These are phyloP conservation scores for Fragilariopsis cylindrus DNA, from an alignment of 108 stramenopile genomes.

Conservation along the genomic window DNA sequence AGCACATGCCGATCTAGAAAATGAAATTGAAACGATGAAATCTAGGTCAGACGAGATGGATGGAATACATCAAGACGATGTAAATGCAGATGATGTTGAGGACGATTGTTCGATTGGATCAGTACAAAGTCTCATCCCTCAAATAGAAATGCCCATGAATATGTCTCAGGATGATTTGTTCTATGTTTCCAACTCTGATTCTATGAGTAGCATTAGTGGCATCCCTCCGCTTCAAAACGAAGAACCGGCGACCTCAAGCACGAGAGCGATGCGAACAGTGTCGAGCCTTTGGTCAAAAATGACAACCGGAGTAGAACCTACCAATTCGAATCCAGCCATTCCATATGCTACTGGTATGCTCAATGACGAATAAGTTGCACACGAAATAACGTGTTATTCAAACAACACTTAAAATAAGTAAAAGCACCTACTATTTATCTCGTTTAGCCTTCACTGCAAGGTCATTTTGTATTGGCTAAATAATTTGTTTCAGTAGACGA, in stretches of 20 bases:
- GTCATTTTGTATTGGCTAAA: too few relatives aligned
- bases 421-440: too few relatives aligned
- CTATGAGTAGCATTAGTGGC: neutral
- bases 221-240: neutral
- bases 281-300: slow-evolving; percentile 27
- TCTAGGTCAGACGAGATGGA: neutral
- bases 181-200: slow-evolving; percentile 6
- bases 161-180: slow-evolving; percentile 13
- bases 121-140: slow-evolving; percentile 6
- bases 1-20: slow-evolving; percentile 24
- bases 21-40: slow-evolving; percentile 23
- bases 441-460: too few relatives aligned
- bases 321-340: neutral
- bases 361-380: neutral
- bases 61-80: slow-evolving; percentile 5
- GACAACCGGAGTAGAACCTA: slow-evolving; percentile 11
- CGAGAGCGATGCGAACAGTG: slow-evolving; percentile 15
- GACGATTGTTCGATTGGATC: slow-evolving; percentile 28
- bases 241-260: neutral
- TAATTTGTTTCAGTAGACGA: too few relatives aligned
- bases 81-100: slow-evolving; percentile 3
- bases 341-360: slow-evolving; percentile 9
- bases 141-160: slow-evolving; percentile 1
- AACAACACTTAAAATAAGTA: too few relatives aligned
- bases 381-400: too few relatives aligned